Evolutionary conservation across 192 early-diverging fungal genomes (phyloP).

Genomic region (Phlyctochytrium bullatum): DNA sequence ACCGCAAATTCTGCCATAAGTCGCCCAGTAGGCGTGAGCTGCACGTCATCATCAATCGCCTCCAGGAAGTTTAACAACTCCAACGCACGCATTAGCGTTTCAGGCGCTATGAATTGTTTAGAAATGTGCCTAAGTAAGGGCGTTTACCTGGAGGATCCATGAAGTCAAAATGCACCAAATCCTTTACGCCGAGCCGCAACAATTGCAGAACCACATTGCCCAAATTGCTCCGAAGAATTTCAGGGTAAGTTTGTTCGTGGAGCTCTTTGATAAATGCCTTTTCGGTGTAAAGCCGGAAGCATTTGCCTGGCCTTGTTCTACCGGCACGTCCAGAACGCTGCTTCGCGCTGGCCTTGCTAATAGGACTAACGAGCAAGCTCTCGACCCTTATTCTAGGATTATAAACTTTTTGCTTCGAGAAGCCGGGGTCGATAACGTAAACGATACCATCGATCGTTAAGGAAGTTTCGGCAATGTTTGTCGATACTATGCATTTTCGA

Average conservation of each 20-base stretch:
- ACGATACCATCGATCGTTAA: slow-evolving; percentile 99
- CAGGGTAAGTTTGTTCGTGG: slow-evolving; percentile 97
- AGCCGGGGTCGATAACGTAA: slow-evolving; percentile 98
- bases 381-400: slow-evolving; percentile 97
- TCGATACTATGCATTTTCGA: slow-evolving; percentile 95
- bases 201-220: slow-evolving; percentile 95
- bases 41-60: slow-evolving; percentile 92
- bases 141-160: slow-evolving; percentile 88
- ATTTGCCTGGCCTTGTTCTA: slow-evolving; percentile 95
- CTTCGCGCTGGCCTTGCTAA: slow-evolving; percentile 92
- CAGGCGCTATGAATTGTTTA: slow-evolving; percentile 68
- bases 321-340: slow-evolving; percentile 98
- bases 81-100: slow-evolving; percentile 96
- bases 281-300: slow-evolving; percentile 97
- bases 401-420: slow-evolving; percentile 99
- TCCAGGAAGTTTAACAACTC: slow-evolving; percentile 94
- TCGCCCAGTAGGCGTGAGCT: slow-evolving; percentile 79
- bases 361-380: slow-evolving; percentile 90
- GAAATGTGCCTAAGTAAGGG: slow-evolving; percentile 1
- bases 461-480: slow-evolving; percentile 97
- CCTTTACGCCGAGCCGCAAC: slow-evolving; percentile 95
- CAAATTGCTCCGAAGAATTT: slow-evolving; percentile 96
- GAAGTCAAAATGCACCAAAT: slow-evolving; percentile 98
- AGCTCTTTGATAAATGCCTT: slow-evolving; percentile 90
- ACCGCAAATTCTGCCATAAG: slow-evolving; percentile 95